Base-by-base conservation (phyloP, 2,329 filamentous ascomycete genomes). In the Alternaria sp. region DNA sequence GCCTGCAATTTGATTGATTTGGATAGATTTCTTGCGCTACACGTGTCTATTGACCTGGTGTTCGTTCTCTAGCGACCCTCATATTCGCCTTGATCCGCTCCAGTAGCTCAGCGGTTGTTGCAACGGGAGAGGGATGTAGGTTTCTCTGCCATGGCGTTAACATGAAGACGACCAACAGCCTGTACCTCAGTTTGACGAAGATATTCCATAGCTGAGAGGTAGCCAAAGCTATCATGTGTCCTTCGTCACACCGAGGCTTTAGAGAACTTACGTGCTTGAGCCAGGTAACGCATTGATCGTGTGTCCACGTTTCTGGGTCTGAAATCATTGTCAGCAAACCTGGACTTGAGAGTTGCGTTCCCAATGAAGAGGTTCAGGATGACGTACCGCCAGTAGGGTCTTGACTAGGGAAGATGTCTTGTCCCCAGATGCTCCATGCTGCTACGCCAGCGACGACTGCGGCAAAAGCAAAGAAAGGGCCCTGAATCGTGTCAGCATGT, bases 381-480 rank as follows among this genome's bases (percentile, higher is more conserved):
- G 25, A 69, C 72, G 83, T 88, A 83, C 93, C 86, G 64, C 93
- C 93, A 26, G 84, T 92, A n/a, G 94, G 93, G 76, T 97, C 93
- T 68, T 89, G 84, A 4, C 87, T 80, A 1, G 94, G 94, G 74
- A 97, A 97, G 74, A 97, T 87, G 67, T 95, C 93, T 57, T 88
- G 86, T 60, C 93, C 93, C 90, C 91, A 96, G 72, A 97, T 95
- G 17, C 88, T 87, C 90, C 91, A 97, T 45, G 88, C 89, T 15
- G 93, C 91, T 2, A 91, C 93, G 2, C 91, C 93, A 7, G 92
- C 91, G 13, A 97, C 87, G 56, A 96, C 86, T 10, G 91, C 92
- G 5, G 91, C 89, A 77, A 97, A 97, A 17, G 75, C 78, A 49
- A 81, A 77, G 65, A 81, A 80, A 13, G 79, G 77, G 10, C 69